These are phyloP conservation scores for Hypoxylon sp. DNA, from an alignment of 2,329 filamentous ascomycete genomes.

Conservation along the genomic window DNA sequence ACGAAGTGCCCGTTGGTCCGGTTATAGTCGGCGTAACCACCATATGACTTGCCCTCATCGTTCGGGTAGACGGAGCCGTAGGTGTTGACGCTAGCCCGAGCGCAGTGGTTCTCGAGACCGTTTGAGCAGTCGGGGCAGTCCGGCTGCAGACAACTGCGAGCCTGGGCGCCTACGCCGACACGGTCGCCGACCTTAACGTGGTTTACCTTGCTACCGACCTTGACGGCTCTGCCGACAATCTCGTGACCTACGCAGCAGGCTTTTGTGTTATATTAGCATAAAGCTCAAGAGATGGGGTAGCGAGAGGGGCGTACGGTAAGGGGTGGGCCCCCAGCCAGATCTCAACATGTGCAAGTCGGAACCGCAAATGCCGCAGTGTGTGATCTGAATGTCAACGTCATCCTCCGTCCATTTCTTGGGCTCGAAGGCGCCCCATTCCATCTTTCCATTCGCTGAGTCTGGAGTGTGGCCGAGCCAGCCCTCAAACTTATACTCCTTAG, in stretches of 20 bases:
- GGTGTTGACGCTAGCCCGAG: slow-evolving; percentile 58
- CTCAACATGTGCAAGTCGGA: slow-evolving; percentile 70
- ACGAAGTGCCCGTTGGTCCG: slow-evolving; percentile 59
- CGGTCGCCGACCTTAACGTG: slow-evolving; percentile 54
- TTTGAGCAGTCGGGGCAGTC: slow-evolving; percentile 57
- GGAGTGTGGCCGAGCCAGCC: slow-evolving; percentile 61
- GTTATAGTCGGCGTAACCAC: slow-evolving; percentile 60
- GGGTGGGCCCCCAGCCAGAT: slow-evolving; percentile 62
- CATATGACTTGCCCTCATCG: slow-evolving; percentile 68
- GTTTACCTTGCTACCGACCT: slow-evolving; percentile 70
- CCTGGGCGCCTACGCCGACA: slow-evolving; percentile 67
- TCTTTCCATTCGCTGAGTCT: slow-evolving; percentile 61
- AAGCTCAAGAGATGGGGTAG: slow-evolving; percentile 9
- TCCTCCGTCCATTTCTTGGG: slow-evolving; percentile 74
- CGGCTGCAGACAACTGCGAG: slow-evolving; percentile 62
- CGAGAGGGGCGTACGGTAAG: slow-evolving; percentile 52
- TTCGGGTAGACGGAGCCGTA: slow-evolving; percentile 65
- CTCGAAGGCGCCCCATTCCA: slow-evolving; percentile 67
- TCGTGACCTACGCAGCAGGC: slow-evolving; percentile 72
- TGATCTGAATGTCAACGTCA: slow-evolving; percentile 73
- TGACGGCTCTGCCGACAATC: slow-evolving; percentile 69
- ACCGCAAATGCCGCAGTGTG: slow-evolving; percentile 75
- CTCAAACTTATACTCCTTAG: slow-evolving; percentile 55
- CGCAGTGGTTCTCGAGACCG: slow-evolving; percentile 59
- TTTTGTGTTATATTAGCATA: slow-evolving; percentile 36